Evolutionary conservation across 2,329 filamentous ascomycete genomes (phyloP), one percentile per base, ranked within the genome.

Genomic region (Blastomyces percursus): DNA sequence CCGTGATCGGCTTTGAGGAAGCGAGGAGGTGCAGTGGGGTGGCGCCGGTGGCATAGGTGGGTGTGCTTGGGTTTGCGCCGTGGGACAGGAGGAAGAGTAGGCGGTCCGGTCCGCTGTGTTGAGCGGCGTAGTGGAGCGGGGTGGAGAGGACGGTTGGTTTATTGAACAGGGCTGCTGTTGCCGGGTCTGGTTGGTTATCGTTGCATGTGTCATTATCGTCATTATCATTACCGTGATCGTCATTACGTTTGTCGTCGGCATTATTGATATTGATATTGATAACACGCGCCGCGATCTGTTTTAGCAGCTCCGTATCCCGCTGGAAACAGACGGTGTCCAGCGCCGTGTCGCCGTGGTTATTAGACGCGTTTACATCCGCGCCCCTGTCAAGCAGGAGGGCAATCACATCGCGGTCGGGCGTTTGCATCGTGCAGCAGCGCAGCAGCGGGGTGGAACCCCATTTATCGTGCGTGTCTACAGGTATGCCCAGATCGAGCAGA

Each of bases 141-240:
- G 56, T 58, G 56, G 56, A 44, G 56, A 58, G 56, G 56, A 58
- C 42, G 56, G 56, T 58, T 9, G 38, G 56, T 32, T 58, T 58
- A 35, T 58, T 58, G 40, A 58, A 58, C 11, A 56, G 52, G 52
- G 19, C 52, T 38, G 52, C 24, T n/a, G 50, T 52, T 32, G 50
- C 12, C 19, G 50, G 46, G n/a, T 55, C 30, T 5, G 52, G 52
- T 38, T 50, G 7, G n/a, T 24, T 9, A 24, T 50, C 21, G 21
- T 12, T 3, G 4, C 24, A 30, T 30, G 27, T 50, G 14, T 24
- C 46, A 50, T 24, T 50, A 24, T 9, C 7, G 27, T 30, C 27
- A 3, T 24, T 24, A 14, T 19, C 24, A 6, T 52, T 19, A 19
- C 32, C 24, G 50, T 52, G 6, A 19, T 14, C 27, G 19, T 55